Evolutionary conservation across 148 eudicot species (phyloP).

Genomic region (Nepenthes gracilis): DNA sequence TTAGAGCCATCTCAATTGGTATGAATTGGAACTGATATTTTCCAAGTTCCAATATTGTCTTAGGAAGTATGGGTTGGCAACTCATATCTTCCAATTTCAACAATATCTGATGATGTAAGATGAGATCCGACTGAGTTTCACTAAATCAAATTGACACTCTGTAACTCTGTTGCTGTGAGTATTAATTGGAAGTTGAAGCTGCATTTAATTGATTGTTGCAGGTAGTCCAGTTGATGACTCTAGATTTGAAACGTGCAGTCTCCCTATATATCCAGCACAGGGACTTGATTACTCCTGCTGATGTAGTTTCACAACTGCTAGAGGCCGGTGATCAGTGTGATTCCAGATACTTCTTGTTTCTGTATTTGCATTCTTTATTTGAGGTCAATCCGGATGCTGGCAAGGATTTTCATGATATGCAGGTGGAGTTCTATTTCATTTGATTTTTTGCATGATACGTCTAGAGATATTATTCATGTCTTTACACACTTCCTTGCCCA

Average conservation of each 20-base stretch:
- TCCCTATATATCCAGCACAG: conserved; percentile 62
- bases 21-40: too few relatives aligned
- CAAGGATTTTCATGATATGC: conserved; percentile 93
- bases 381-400: conserved; percentile 87
- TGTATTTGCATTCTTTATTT: conserved; percentile 68
- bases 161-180: too few relatives aligned
- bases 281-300: conserved; percentile 67
- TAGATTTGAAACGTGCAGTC: conserved; percentile 71
- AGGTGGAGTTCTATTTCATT: conserved; percentile 29
- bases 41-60: too few relatives aligned
- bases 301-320: conserved; percentile 74
- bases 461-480: neutral
- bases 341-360: conserved; percentile 54
- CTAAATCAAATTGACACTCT: neutral
- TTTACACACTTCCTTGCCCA: neutral
- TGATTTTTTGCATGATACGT: too few relatives aligned
- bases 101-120: too few relatives aligned
- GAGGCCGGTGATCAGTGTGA: conserved; percentile 60
- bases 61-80: too few relatives aligned
- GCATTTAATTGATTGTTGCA: conserved; percentile 14
- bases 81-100: too few relatives aligned
- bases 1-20: too few relatives aligned
- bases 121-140: neutral
- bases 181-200: neutral
- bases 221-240: conserved; percentile 89